Evolutionary conservation across 352 stramenopile genomes (phyloP).

Genomic region (Phytophthora aleatoria): DNA sequence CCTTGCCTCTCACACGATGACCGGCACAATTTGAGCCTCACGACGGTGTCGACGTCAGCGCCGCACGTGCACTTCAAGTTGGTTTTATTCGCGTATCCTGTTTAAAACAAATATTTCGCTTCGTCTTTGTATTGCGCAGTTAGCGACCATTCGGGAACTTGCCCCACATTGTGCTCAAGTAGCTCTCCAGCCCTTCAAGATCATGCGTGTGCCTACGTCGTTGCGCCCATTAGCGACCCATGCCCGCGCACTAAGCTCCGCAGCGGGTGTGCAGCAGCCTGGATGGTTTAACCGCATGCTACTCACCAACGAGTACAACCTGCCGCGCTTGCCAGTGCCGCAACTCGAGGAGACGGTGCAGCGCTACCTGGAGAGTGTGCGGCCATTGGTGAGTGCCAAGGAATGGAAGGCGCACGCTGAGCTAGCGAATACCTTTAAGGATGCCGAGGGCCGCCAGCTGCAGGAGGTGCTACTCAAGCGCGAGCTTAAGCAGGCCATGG

Average conservation of each 20-base stretch:
- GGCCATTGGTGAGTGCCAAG: constrained; percentile 70
- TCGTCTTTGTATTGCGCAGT: constrained; percentile 3
- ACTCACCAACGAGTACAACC: constrained; percentile 77
- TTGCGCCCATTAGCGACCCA: constrained; percentile 18
- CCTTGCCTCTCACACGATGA: constrained; percentile 20
- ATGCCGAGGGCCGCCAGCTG: constrained; percentile 53
- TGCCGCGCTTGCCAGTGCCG: constrained; percentile 87
- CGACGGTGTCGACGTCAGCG: constrained; percentile 14
- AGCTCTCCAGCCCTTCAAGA: constrained; percentile 8
- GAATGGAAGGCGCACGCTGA: constrained; percentile 74
- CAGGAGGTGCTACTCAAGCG: constrained; percentile 71
- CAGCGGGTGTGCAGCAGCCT: constrained; percentile 35
- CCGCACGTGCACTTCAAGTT: constrained; percentile 39
- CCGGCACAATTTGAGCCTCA: not conserved
- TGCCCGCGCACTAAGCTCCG: constrained; percentile 30
- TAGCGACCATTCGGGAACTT: constrained; percentile 32
- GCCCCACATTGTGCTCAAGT: constrained; percentile 4
- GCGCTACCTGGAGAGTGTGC: constrained; percentile 84
- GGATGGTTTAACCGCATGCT: constrained; percentile 82
- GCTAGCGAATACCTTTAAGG: constrained; percentile 63
- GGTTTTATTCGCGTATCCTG: constrained; percentile 24
- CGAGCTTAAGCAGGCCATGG: constrained; percentile 76
- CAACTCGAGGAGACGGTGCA: constrained; percentile 88
- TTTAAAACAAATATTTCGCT: constrained; percentile 3
- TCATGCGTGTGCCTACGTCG: constrained; percentile 31